Conservation (phyloP, 139 green algal genomes). For the Yamagishiella unicocca region DNA sequence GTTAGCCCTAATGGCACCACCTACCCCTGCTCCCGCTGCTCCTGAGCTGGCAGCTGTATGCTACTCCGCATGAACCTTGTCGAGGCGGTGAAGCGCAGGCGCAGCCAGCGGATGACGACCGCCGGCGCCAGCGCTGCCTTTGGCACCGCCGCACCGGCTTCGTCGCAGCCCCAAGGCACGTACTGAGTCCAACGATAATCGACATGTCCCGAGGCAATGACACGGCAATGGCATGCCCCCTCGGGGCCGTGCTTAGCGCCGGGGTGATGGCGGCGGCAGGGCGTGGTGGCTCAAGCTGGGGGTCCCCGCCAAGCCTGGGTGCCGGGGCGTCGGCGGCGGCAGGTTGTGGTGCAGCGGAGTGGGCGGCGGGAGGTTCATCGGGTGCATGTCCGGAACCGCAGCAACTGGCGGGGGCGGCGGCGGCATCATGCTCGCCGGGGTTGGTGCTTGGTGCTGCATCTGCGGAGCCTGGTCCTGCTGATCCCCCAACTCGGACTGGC, state of each 20-base stretch:
- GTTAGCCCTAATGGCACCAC: too few relatives aligned
- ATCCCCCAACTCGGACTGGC: neutral
- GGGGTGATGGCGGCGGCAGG: constrained; percentile 25
- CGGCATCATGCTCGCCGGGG: constrained; percentile 22
- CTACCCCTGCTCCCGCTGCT: too few relatives aligned
- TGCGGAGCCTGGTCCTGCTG: neutral
- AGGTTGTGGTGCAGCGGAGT: constrained; percentile 42
- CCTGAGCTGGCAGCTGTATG: too few relatives aligned
- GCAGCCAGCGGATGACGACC: too few relatives aligned
- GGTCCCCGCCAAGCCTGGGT: constrained; percentile 14
- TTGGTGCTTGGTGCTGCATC: neutral
- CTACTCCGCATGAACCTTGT: too few relatives aligned
- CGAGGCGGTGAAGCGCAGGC: too few relatives aligned
- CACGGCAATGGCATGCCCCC: too few relatives aligned
- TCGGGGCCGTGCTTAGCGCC: constrained; percentile 3
- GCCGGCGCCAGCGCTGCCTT: too few relatives aligned
- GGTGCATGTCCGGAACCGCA: neutral
- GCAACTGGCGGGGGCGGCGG: constrained; percentile 37
- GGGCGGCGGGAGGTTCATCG: constrained; percentile 26
- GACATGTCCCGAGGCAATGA: too few relatives aligned
- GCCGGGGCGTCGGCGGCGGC: constrained; percentile 50
- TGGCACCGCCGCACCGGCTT: too few relatives aligned
- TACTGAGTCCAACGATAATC: too few relatives aligned
- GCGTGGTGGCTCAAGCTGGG: constrained; percentile 1
- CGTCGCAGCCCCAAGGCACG: too few relatives aligned